Conservation (phyloP, 2,329 filamentous ascomycete genomes). For the Pseudopithomyces maydicus region DNA sequence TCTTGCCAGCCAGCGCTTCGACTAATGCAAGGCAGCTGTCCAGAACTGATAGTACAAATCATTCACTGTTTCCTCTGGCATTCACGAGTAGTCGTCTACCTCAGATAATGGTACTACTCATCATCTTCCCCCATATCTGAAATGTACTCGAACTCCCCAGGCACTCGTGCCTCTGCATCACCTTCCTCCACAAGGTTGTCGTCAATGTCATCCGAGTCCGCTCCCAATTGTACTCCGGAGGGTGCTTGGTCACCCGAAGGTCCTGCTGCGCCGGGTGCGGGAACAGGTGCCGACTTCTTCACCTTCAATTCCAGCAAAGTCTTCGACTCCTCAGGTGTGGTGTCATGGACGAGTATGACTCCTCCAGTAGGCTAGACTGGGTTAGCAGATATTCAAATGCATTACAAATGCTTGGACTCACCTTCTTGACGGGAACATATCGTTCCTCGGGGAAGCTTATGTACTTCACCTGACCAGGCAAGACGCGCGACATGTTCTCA, state of each 20-base stretch:
- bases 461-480: constrained; percentile 92
- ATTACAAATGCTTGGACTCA: constrained; percentile 46
- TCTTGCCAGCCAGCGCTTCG: constrained; percentile 23
- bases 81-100: neutral
- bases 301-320: constrained; percentile 88
- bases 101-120: constrained; percentile 33
- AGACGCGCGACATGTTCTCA: constrained; percentile 94
- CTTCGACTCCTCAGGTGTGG: constrained; percentile 77
- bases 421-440: constrained; percentile 93
- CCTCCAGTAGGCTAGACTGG: constrained; percentile 80
- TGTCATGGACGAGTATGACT: constrained; percentile 88
- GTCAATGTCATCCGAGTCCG: constrained; percentile 62
- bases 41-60: constrained; percentile 35
- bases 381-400: constrained; percentile 21
- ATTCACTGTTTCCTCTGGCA: constrained; percentile 6
- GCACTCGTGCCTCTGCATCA: constrained; percentile 72
- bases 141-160: constrained; percentile 78
- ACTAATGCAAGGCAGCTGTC: constrained; percentile 25
- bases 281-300: constrained; percentile 68
- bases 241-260: constrained; percentile 39
- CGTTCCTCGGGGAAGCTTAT: constrained; percentile 89
- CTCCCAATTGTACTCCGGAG: constrained; percentile 66
- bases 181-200: constrained; percentile 89
- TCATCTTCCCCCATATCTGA: constrained; percentile 61
- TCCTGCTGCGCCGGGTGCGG: constrained; percentile 50